Percentiles rank a stretch among this genome's conserved stretches.
These are phyloP conservation scores for Speleostelium caveatum DNA, from an alignment of 78 protist species.

Conservation along the genomic window DNA sequence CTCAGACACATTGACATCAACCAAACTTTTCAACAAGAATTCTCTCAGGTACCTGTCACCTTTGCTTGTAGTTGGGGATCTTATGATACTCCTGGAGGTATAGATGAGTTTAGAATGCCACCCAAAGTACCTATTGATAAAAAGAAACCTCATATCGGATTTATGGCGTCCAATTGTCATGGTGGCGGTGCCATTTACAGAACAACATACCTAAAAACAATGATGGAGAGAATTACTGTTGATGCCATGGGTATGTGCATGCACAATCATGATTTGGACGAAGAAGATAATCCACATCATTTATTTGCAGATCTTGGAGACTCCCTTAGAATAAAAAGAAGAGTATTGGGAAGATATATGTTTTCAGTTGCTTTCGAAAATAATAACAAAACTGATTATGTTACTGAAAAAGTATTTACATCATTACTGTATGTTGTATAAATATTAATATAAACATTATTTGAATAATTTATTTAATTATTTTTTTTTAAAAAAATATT, in stretches of 20 bases:
- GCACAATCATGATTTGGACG: slow-evolving; percentile 13
- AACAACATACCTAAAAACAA: slow-evolving; percentile 17
- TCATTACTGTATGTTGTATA: slow-evolving; percentile 41
- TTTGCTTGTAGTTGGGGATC: slow-evolving; percentile 67
- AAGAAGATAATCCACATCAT: slow-evolving; percentile 19
- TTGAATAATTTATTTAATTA: not conserved
- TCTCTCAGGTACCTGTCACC: slow-evolving; percentile 20
- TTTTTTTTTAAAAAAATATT: not conserved
- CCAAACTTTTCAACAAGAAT: not conserved
- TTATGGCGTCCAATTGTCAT: slow-evolving; percentile 60
- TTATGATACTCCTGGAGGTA: slow-evolving; percentile 24
- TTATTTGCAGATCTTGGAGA: slow-evolving; percentile 55
- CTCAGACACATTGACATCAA: slow-evolving; percentile 41
- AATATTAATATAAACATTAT: not conserved
- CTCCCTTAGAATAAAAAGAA: slow-evolving; percentile 27
- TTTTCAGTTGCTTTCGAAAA: slow-evolving; percentile 60
- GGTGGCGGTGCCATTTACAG: slow-evolving; percentile 75
- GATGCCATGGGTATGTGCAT: slow-evolving; percentile 66
- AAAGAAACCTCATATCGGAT: slow-evolving; percentile 15
- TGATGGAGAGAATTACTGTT: slow-evolving; percentile 19
- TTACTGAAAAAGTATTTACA: slow-evolving; percentile 52
- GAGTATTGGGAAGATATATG: slow-evolving; percentile 22
- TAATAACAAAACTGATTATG: slow-evolving; percentile 63
- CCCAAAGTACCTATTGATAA: not conserved
- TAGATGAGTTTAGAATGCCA: not conserved